Percentiles rank a stretch among this genome's conserved stretches.
Conservation (phyloP, 2,329 filamentous ascomycete species). For the Botrytis medusae region DNA sequence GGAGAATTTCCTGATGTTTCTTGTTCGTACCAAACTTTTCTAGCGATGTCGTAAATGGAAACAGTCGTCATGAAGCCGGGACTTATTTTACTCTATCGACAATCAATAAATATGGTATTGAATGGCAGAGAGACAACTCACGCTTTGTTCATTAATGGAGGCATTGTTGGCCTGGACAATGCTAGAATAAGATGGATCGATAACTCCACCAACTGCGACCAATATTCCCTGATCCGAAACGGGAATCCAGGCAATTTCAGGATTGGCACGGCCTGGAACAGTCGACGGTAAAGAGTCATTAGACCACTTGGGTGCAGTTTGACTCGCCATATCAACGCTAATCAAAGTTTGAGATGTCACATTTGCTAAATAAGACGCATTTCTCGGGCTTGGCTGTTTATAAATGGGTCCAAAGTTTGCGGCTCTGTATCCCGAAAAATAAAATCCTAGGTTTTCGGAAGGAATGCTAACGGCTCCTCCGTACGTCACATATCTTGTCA, state of each 20-base stretch:
- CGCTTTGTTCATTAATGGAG: constrained; percentile 43
- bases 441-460: constrained; percentile 70
- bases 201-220: constrained; percentile 74
- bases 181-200: constrained; percentile 52
- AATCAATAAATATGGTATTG: background rate
- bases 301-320: constrained; percentile 53
- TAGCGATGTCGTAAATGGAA: constrained; percentile 73
- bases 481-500: constrained; percentile 63
- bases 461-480: constrained; percentile 64
- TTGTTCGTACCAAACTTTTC: constrained; percentile 71
- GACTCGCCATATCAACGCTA: constrained; percentile 56
- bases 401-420: constrained; percentile 52
- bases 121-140: constrained; percentile 33
- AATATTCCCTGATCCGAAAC: constrained; percentile 75
- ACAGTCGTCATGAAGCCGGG: constrained; percentile 69
- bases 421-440: constrained; percentile 64
- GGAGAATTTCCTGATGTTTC: constrained; percentile 62
- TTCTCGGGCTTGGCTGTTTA: constrained; percentile 27
- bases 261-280: constrained; percentile 57
- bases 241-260: constrained; percentile 73
- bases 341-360: constrained; percentile 57
- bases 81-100: constrained; percentile 59
- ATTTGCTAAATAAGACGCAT: constrained; percentile 31
- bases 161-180: constrained; percentile 32
- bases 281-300: constrained; percentile 54